Evolutionary conservation across 2,329 filamentous ascomycete genomes (phyloP), one percentile per base, ranked within the genome.

Genomic region (Fusarium annulatum): DNA sequence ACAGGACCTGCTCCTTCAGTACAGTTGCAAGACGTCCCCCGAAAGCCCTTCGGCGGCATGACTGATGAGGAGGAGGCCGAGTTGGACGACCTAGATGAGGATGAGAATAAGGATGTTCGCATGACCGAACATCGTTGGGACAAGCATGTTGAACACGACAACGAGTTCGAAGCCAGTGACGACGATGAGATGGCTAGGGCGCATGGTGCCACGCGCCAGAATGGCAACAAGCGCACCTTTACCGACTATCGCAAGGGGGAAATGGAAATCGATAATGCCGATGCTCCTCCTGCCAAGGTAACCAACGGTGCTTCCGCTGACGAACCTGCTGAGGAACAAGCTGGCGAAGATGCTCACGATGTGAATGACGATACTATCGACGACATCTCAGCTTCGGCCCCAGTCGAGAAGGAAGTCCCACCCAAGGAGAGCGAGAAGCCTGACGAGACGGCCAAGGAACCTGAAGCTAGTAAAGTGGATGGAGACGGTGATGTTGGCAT

Each of bases 1-100:
- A 93, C 97, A 34, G 90, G 94, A 46, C 93, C 93, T 39, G 94
- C 92, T 0, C 96, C 96, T 3, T 97, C 95, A 26, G 94, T 98
- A 26, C 95, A 98, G 82, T 93, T 97, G 90, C 92, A 94, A 72
- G 93, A 97, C 74, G 87, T 92, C 10, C 90, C 90, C 7, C 87
- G 90, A 23, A 88, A 89, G 61, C 88, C 89, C 3, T 84, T 92
- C 39, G 88, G 86, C 38, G 88, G 89, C 36, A 89, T 91, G 83
- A 88, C 90, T 1, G 90, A 92, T 57, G 90, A 92, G 67, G 90
- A 92, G 73, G 90, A 92, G 51, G 90, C 88, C 16, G 89, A 90
- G 74, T 82, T 91, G 11, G 89, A 92, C 67, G 90, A 92, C 71
- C 80, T 94, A 3, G 95, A 98, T 72, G 94, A 94, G 60, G 95